Percentiles rank a stretch among this genome's conserved stretches.
These are phyloP conservation scores for Lathyrus sativus DNA, from an alignment of 306 rosid genomes.

Conservation along the genomic window DNA sequence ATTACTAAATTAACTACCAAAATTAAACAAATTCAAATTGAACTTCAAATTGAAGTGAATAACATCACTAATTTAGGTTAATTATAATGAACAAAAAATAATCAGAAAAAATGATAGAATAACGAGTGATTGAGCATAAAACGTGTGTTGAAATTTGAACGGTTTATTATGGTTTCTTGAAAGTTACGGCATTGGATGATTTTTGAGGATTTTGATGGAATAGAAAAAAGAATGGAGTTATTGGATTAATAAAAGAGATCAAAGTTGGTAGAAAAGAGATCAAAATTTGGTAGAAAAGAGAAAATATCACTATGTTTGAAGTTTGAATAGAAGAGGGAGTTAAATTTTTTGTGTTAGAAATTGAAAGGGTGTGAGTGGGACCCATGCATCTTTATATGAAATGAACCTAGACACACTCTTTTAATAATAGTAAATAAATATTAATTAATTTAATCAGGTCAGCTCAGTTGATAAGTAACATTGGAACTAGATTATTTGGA, in stretches of 20 bases:
- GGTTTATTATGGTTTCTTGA: neutral
- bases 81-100: neutral
- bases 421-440: too few relatives aligned
- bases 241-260: neutral
- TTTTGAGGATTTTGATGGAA: slow-evolving; percentile 9
- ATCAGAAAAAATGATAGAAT: neutral
- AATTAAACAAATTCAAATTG: neutral
- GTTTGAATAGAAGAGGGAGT: slow-evolving; percentile 10
- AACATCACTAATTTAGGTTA: neutral
- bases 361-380: neutral
- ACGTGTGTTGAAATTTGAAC: slow-evolving; percentile 6
- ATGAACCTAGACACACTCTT: neutral
- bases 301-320: neutral
- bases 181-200: neutral
- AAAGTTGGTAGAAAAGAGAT: neutral
- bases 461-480: too few relatives aligned
- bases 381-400: neutral
- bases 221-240: neutral
- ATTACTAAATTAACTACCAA: slow-evolving; percentile 3
- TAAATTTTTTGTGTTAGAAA: too few relatives aligned
- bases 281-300: neutral
- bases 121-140: neutral
- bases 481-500: too few relatives aligned
- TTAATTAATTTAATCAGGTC: too few relatives aligned
- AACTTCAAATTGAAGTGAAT: slow-evolving; percentile 9